Conservation (phyloP, 768 basidiomycete genomes). For the Tremella mesenterica region DNA sequence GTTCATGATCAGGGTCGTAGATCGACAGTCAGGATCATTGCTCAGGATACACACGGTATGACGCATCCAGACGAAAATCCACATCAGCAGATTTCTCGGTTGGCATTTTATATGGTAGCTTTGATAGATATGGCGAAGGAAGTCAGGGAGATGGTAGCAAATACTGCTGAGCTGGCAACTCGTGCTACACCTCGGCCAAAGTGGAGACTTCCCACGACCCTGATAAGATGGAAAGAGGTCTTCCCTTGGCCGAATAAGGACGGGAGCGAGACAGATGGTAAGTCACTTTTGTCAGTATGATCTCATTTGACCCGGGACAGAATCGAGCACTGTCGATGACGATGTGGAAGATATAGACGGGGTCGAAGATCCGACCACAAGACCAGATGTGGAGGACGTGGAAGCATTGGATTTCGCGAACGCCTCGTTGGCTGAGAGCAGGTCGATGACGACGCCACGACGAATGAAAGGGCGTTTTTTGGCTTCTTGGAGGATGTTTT, state of each 20-base stretch:
- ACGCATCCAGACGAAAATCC: no score
- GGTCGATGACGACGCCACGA: constrained; percentile 6
- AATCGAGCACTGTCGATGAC: neutral
- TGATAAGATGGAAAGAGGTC: neutral
- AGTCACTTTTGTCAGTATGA: neutral
- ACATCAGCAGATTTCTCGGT: no score
- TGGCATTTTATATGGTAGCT: constrained; percentile 37
- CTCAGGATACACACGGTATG: no score
- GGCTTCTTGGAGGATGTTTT: no score
- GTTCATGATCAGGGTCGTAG: no score
- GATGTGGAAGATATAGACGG: no score
- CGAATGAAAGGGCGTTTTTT: constrained; percentile 14
- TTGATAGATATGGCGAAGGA: constrained; percentile 32
- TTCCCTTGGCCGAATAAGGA: no score
- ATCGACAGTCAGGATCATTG: no score
- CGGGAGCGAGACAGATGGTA: neutral
- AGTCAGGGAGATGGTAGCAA: constrained; percentile 10
- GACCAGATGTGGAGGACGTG: no score
- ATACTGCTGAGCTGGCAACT: neutral
- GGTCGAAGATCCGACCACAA: no score
- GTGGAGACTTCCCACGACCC: neutral
- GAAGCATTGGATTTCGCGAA: no score
- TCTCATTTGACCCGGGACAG: neutral
- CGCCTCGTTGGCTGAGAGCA: no score
- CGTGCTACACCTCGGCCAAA: neutral